Conservation (phyloP, 441 rosid species). For the Populus hybrid region DNA sequence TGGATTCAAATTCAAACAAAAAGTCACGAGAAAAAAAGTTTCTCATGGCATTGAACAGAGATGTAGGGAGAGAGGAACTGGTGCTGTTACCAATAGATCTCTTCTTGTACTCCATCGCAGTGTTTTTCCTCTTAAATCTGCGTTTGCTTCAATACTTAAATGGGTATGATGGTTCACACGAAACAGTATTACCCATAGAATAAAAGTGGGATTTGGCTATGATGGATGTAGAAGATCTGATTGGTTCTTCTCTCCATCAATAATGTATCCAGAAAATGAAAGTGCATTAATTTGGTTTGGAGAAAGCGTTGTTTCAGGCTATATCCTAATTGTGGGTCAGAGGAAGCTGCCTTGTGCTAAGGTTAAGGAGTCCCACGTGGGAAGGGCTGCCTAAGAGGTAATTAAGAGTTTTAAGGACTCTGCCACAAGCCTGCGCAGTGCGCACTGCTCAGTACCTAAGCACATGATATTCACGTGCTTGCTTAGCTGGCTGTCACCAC, state of each 20-base stretch:
- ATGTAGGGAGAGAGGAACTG: not conserved
- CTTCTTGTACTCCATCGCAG: not conserved
- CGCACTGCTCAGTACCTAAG: conserved; percentile 25
- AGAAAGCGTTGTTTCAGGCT: not conserved
- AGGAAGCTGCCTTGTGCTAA: conserved; percentile 20
- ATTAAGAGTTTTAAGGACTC: conserved; percentile 24
- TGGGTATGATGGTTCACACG: not conserved
- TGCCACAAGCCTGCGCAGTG: conserved; percentile 22
- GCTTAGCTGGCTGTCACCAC: conserved; percentile 31
- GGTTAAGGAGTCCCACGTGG: conserved; percentile 30
- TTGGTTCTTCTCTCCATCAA: not conserved
- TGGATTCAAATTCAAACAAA: not conserved
- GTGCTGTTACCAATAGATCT: not conserved
- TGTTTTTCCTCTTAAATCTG: not conserved
- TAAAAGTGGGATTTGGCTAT: not conserved
- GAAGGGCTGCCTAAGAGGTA: conserved; percentile 21
- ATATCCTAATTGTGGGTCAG: conserved; percentile 13
- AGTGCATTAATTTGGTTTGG: conserved; percentile 2
- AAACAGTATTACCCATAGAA: not conserved
- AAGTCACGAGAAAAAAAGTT: not conserved
- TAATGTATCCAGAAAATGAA: not conserved
- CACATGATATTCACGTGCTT: conserved; percentile 49
- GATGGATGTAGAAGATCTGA: conserved; percentile 4
- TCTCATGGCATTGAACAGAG: not conserved
- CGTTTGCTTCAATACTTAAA: not conserved